A percentile compares a stretch with the other conserved stretches of the same genome.
Conservation (phyloP, 129 eudicot genomes). For the Silybum marianum region DNA sequence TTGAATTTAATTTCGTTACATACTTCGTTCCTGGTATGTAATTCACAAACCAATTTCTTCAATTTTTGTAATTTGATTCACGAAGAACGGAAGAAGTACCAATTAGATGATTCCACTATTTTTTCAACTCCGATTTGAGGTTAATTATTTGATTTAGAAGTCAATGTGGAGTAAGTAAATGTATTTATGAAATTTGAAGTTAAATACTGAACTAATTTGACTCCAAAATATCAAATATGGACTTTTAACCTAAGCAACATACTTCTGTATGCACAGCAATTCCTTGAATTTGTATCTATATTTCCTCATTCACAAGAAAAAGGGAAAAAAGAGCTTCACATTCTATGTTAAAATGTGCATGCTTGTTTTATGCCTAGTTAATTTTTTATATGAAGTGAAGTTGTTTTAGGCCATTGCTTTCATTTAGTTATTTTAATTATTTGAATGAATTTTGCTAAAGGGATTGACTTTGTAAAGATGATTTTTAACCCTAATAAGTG, state of each 20-base stretch:
- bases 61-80: not conserved
- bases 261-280: not conserved
- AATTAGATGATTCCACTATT: not conserved
- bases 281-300: not conserved
- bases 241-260: not conserved
- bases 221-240: constrained; percentile 8
- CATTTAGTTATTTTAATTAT: not conserved
- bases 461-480: not conserved
- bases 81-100: not conserved
- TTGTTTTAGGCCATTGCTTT: not conserved
- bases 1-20: constrained; percentile 64
- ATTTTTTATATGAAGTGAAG: not conserved
- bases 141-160: not conserved
- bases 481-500: not conserved
- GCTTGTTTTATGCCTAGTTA: not conserved
- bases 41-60: not conserved
- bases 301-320: no score
- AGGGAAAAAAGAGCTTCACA: not conserved
- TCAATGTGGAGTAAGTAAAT: constrained; percentile 12
- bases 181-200: constrained; percentile 6
- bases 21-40: constrained; percentile 73
- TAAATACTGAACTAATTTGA: constrained; percentile 6
- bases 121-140: not conserved
- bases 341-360: constrained; percentile 2
- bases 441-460: not conserved